Evolutionary conservation across 1,284 basidiomycete genomes (phyloP).

Genomic region (Malassezia brasiliensis): DNA sequence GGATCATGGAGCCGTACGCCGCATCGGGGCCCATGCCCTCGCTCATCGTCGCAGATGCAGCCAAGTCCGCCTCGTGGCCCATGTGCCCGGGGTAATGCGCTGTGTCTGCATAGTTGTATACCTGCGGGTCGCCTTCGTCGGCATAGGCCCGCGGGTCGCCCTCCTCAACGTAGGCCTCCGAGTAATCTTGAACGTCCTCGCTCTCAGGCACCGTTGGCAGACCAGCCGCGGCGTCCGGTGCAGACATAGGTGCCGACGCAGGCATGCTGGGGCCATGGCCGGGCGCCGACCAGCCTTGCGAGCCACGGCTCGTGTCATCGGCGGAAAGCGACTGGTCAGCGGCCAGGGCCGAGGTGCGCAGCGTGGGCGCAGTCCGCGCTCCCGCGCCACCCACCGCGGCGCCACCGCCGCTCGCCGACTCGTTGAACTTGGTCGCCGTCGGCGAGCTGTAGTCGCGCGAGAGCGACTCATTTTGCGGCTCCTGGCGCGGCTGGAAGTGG

Average conservation of each 20-base stretch:
- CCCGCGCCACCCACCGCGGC: background rate
- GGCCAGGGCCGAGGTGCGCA: background rate
- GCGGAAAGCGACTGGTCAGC: background rate
- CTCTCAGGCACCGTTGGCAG: conserved; percentile 12
- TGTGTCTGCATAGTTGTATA: background rate
- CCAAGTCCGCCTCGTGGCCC: background rate
- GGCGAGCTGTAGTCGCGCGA: conserved; percentile 9
- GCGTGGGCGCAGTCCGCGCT: background rate
- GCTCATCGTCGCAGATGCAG: background rate
- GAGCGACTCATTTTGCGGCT: background rate
- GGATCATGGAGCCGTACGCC: background rate
- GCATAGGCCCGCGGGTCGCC: background rate
- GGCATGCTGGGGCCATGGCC: background rate
- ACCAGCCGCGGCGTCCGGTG: background rate
- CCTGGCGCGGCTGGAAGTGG: conserved; percentile 15
- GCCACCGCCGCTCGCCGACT: background rate
- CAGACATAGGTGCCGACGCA: background rate
- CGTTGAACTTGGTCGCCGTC: background rate
- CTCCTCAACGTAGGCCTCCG: background rate
- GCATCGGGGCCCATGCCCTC: background rate
- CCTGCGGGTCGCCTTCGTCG: background rate
- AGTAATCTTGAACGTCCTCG: background rate
- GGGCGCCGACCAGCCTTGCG: conserved; percentile 17
- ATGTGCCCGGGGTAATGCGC: background rate
- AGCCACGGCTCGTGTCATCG: conserved; percentile 9